Percentiles rank a stretch among this genome's conserved stretches.
Conservation (phyloP, 1,284 basidiomycete genomes). For the Ustilago crameri region DNA sequence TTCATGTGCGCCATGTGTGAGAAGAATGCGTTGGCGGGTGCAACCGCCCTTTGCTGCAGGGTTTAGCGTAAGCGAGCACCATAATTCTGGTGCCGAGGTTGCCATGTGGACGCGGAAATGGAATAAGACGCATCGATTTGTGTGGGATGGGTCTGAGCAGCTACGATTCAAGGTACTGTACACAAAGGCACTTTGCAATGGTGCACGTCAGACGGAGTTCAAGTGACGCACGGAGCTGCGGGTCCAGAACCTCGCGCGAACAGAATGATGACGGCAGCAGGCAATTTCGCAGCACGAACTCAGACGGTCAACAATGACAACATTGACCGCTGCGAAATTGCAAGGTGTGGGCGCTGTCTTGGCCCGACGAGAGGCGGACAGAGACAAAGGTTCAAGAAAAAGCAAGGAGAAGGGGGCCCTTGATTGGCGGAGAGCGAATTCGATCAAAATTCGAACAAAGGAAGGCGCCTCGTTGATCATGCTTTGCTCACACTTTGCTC, state of each 20-base stretch:
- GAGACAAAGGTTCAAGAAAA: neutral
- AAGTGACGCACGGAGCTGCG: no score
- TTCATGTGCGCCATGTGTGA: no score
- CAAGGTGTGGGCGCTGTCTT: neutral
- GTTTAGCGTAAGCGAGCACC: slow-evolving; percentile 18
- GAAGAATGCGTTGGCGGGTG: neutral
- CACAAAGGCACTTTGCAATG: neutral
- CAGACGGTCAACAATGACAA: no score
- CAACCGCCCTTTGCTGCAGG: slow-evolving; percentile 16
- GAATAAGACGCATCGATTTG: neutral
- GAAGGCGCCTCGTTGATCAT: neutral
- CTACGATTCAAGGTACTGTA: neutral
- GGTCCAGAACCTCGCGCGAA: no score
- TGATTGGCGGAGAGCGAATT: neutral
- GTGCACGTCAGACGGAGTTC: neutral
- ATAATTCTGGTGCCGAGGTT: slow-evolving; percentile 29
- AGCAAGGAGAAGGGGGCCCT: neutral
- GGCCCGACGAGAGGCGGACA: neutral
- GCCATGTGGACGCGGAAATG: slow-evolving; percentile 24
- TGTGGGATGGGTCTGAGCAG: neutral
- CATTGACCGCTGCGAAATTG: no score
- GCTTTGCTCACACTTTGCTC: neutral
- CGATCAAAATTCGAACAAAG: neutral
- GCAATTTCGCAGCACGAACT: no score
- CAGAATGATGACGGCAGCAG: no score